Percentiles rank a stretch among this genome's conserved stretches.
Evolutionary conservation across 139 green algal species (phyloP).

Genomic region (Zygnema circumcarinatum): DNA sequence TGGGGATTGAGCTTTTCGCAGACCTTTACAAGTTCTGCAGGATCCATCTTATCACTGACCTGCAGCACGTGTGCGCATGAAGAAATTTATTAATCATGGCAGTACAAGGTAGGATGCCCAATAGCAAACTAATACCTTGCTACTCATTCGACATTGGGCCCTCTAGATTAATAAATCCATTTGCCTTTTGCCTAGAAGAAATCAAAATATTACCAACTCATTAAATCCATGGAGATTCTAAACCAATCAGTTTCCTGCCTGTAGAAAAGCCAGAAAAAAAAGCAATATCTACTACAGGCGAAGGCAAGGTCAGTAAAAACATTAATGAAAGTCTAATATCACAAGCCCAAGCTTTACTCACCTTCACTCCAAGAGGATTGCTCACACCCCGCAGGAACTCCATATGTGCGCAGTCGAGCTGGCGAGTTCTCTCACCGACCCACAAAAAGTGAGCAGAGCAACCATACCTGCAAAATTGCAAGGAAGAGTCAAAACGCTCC

Average conservation of each 20-base stretch:
- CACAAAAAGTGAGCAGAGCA: slow-evolving; percentile 97
- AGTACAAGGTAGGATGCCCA: not conserved
- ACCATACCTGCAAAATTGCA: slow-evolving; percentile 83
- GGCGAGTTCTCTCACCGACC: slow-evolving; percentile 95
- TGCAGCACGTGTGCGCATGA: slow-evolving; percentile 2
- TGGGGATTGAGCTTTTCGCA: slow-evolving; percentile 90
- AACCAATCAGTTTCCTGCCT: no score
- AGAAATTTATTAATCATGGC: not conserved
- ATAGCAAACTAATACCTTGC: not conserved
- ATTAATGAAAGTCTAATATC: no score
- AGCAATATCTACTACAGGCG: no score
- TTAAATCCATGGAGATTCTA: no score
- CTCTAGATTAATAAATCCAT: not conserved
- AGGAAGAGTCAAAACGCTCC: no score
- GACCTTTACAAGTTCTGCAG: slow-evolving; percentile 87
- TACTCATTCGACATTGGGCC: not conserved
- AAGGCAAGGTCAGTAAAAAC: no score
- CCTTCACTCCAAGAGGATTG: slow-evolving; percentile 95
- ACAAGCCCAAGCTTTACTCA: no score
- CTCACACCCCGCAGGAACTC: slow-evolving; percentile 94
- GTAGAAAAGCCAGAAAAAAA: no score
- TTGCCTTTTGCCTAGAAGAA: not conserved
- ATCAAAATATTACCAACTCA: not conserved
- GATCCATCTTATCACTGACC: slow-evolving; percentile 94
- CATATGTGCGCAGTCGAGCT: slow-evolving; percentile 96